phyloP scores from a whole-genome alignment of 1,284 basidiomycete species.

The Anthracocystis walkeri region DNA sequence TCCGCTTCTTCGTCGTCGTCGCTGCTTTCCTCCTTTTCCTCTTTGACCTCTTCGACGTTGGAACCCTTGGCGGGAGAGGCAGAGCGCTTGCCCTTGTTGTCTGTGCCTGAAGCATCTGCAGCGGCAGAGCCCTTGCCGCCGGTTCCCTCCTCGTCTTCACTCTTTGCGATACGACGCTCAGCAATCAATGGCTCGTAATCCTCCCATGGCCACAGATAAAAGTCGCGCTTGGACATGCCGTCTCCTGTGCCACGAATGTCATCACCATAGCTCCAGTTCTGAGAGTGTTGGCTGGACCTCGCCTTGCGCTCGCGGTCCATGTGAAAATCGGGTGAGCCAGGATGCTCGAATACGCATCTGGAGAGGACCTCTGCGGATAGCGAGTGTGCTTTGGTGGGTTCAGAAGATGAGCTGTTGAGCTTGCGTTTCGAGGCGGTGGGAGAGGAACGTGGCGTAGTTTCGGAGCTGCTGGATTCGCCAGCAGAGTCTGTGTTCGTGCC shows the following conservation, averaged over 20 bases:
- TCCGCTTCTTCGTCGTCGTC: slow-evolving; percentile 14
- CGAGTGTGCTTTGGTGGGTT: slow-evolving; percentile 5
- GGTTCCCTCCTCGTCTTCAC: slow-evolving; percentile 21
- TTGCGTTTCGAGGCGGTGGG: slow-evolving; percentile 17
- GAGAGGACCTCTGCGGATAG: slow-evolving; percentile 18
- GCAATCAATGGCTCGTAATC: slow-evolving; percentile 47
- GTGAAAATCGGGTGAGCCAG: slow-evolving; percentile 46
- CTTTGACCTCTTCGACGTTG: slow-evolving; percentile 8
- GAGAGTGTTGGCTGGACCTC: slow-evolving; percentile 20
- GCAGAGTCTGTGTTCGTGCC: slow-evolving; percentile 29
- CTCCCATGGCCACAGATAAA: slow-evolving; percentile 50
- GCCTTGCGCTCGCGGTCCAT: slow-evolving; percentile 22
- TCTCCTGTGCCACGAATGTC: slow-evolving; percentile 42
- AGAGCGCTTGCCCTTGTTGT: slow-evolving; percentile 21
- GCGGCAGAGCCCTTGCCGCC: not conserved
- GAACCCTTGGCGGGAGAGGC: slow-evolving; percentile 13
- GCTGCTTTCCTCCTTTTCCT: slow-evolving; percentile 10
- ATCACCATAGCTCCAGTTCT: slow-evolving; percentile 46
- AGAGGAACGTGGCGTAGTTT: slow-evolving; percentile 19
- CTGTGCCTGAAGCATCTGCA: slow-evolving; percentile 1
- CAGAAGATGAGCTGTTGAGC: slow-evolving; percentile 5
- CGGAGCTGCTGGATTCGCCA: slow-evolving; percentile 35
- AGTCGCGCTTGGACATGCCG: slow-evolving; percentile 51
- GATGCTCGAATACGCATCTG: slow-evolving; percentile 43
- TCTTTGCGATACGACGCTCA: slow-evolving; percentile 31